Evolutionary conservation across 2,329 filamentous ascomycete genomes (phyloP), one percentile per base, ranked within the genome.

Genomic region (Lachnellula occidentalis): DNA sequence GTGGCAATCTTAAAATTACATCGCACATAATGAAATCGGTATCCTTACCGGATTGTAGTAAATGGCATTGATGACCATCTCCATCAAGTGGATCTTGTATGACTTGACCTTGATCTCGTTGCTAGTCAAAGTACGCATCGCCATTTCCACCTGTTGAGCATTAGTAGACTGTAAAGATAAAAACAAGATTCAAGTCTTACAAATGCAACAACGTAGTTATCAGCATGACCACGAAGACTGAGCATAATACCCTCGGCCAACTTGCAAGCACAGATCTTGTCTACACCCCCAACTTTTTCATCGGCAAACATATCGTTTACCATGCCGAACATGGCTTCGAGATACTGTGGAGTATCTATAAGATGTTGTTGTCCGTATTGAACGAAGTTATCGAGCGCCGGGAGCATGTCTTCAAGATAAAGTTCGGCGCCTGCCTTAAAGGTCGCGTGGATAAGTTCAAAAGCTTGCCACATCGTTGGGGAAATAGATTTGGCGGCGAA

Each of bases 391-490:
- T 99, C 94, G 24, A 99, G 81, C 0, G 94, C 94, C 5, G 94
- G 94, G 15, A 99, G 85, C 94, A 99, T 99, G 66, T 99, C 94
- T 73, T 99, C 94, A 14, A 99, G 83, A 70, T 99, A 99, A 45
- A 97, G 82, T 76, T 99, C 92, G 36, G 92, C 94, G 41, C 94
- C 94, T 55, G 90, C 88, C 75, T 97, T 97, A 78, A 99, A 99
- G 1, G 92, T 96, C 61, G 89, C 84, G 74, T 97, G 92, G 60
- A 99, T 95, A 45, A 97, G 81, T 74, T 96, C 92, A 70, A 99
- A 99, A 2, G 94, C 92, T 72, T 92, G 86, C 94, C 94, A 99
- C 94, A 99, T 99, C 42, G 90, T 95, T 9, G 87, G 84, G 1
- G 94, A 96, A 63, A 99, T 97, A 55, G 83, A 82, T 78, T 97